A percentile compares a stretch with the other conserved stretches of the same genome.
Conservation (phyloP, 1,284 basidiomycete species). For the Vanrija sp. region DNA sequence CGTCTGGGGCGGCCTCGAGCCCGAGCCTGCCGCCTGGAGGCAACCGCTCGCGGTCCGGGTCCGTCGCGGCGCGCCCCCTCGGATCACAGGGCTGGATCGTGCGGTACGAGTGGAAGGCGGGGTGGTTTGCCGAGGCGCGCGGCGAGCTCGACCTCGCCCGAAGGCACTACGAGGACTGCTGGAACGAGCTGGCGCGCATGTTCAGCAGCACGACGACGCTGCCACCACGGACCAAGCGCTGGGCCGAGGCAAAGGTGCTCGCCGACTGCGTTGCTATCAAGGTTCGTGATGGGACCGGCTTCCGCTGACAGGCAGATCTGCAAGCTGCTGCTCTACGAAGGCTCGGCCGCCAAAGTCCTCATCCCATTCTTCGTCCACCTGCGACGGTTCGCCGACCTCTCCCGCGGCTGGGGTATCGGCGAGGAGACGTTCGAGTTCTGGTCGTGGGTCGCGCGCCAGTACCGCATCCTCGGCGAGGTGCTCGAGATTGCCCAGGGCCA, state of each 20-base stretch:
- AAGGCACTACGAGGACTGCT: slow-evolving; percentile 91
- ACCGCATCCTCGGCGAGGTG: slow-evolving; percentile 81
- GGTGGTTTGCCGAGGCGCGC: slow-evolving; percentile 88
- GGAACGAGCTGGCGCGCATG: slow-evolving; percentile 73
- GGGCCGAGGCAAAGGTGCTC: slow-evolving; percentile 96
- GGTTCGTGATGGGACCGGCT: slow-evolving; percentile 50
- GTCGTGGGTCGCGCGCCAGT: slow-evolving; percentile 94
- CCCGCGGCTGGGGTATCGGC: slow-evolving; percentile 92
- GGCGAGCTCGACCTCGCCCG: slow-evolving; percentile 84
- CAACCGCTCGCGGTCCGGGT: neutral
- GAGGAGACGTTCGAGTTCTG: slow-evolving; percentile 95
- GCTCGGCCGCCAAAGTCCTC: slow-evolving; percentile 70
- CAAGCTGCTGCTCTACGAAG: slow-evolving; percentile 83
- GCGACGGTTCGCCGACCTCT: slow-evolving; percentile 78
- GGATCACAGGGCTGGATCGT: slow-evolving; percentile 88
- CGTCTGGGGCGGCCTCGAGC: slow-evolving; percentile 1
- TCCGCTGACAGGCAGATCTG: slow-evolving; percentile 59
- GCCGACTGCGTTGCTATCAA: slow-evolving; percentile 87
- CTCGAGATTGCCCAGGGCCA: slow-evolving; percentile 72
- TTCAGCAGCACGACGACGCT: slow-evolving; percentile 79
- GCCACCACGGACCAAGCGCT: slow-evolving; percentile 88
- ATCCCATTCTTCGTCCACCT: slow-evolving; percentile 79
- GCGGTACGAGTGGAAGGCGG: slow-evolving; percentile 96
- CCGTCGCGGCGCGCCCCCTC: slow-evolving; percentile 56
- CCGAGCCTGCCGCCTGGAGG: neutral